Evolutionary conservation across 176 grass and related monocot species (phyloP), one percentile per base, ranked within the genome.

Genomic region (Triticum timopheevii): DNA sequence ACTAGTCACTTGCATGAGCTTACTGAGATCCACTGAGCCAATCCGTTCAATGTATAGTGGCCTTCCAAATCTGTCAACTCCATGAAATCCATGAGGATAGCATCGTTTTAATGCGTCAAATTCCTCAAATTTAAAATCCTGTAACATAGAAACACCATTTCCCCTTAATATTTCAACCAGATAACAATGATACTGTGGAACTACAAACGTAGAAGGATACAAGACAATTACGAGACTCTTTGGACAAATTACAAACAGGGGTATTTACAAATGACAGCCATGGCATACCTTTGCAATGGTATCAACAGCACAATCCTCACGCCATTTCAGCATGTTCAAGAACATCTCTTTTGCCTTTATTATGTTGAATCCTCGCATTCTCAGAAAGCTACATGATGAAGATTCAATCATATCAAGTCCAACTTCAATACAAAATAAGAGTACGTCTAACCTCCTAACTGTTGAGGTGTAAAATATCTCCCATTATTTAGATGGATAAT

Each of bases 41-140:
- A 98, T 91, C 69, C 92, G 88, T 84, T 98, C 96, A 13, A 98
- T 94, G 80, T 96, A 96, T 65, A 98, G 34, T 49, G 92, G 96
- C 82, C 96, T 92, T 28, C 96, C 96, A 82, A 83, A 91, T 86
- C 77, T 95, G 83, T 98, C 96, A 65, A 98, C 92, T 86, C 93
- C 96, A 86, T 98, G 96, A 90, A 92, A 98, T 86, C 93, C 96
- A 61, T 93, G 96, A 50, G 96, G 94, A 85, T 96, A 98, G 34
- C 88, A 94, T 87, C 62, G 92, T 85, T 98, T 95, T 50, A 98
- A 92, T 80, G 84, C 87, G 77, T 96, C 90, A 70, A 84, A 75
- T 76, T 98, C 96, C 76, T 94, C 93, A 85, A 93, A 98, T 85
- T 94, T 89, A 77, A 94, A 98, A 86, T 96, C 96, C 93, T 98